Conservation (phyloP, 768 basidiomycete genomes). For the Lactarius sp. region DNA sequence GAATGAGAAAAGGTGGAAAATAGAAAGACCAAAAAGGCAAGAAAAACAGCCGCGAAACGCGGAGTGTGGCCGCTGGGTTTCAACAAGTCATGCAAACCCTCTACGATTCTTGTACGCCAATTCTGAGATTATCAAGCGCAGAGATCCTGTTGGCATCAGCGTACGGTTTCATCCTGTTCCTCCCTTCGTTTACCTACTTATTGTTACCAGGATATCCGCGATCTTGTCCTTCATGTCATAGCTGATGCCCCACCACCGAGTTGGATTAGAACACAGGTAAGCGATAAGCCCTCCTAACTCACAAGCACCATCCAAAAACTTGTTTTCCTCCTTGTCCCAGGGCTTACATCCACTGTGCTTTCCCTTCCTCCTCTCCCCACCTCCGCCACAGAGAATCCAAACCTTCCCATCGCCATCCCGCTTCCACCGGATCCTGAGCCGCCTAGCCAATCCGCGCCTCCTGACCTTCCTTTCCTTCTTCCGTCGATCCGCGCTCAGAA, state of each 20-base stretch:
- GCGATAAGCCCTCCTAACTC: slow-evolving; percentile 21
- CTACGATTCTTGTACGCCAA: slow-evolving; percentile 82
- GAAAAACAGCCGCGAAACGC: slow-evolving; percentile 50
- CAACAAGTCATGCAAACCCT: slow-evolving; percentile 35
- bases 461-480: slow-evolving; percentile 27
- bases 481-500: slow-evolving; percentile 15
- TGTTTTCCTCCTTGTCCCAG: slow-evolving; percentile 80
- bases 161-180: slow-evolving; percentile 39
- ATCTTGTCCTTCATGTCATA: slow-evolving; percentile 75
- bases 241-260: slow-evolving; percentile 80
- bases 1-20: slow-evolving; percentile 56
- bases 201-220: slow-evolving; percentile 70
- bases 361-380: slow-evolving; percentile 68
- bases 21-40: slow-evolving; percentile 64
- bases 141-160: slow-evolving; percentile 72
- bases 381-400: too few species aligned
- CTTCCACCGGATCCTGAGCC: slow-evolving; percentile 36
- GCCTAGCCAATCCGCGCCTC: not conserved
- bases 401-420: slow-evolving; percentile 47
- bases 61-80: slow-evolving; percentile 47
- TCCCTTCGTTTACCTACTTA: not conserved
- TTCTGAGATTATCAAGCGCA: slow-evolving; percentile 65
- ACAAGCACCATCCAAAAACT: slow-evolving; percentile 56
- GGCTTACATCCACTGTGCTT: slow-evolving; percentile 71
- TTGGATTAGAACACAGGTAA: slow-evolving; percentile 82